These are phyloP conservation scores for Mycena leptocephala DNA, from an alignment of 768 basidiomycete genomes.

Conservation along the genomic window DNA sequence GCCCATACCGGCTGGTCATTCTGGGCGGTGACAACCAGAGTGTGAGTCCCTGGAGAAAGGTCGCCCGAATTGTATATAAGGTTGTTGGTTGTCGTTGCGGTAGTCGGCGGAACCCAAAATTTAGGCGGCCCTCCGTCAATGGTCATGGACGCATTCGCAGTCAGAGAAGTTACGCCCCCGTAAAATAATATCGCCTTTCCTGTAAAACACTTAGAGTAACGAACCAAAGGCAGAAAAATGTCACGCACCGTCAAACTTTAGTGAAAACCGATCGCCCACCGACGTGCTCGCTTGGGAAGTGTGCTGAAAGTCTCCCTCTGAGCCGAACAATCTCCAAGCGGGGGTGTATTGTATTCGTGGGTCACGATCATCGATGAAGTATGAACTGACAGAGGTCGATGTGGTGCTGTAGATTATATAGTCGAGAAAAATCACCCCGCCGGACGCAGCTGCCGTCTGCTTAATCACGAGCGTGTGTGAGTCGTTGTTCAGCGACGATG, in stretches of 20 bases:
- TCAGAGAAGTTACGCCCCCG: background rate
- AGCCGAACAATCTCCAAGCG: background rate
- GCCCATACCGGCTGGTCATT: conserved; percentile 1
- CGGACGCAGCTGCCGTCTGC: background rate
- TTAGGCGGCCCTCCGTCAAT: conserved; percentile 4
- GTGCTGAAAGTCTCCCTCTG: conserved; percentile 6
- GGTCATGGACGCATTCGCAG: background rate
- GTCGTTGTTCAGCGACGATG: background rate
- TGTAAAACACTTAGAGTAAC: background rate
- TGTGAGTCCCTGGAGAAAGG: background rate
- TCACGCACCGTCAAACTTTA: conserved; percentile 11
- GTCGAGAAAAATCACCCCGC: conserved; percentile 1
- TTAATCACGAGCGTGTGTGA: conserved; percentile 11
- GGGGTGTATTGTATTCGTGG: background rate
- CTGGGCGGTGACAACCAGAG: conserved; percentile 13
- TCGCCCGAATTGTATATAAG: conserved; percentile 4
- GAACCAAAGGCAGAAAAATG: background rate
- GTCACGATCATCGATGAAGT: conserved; percentile 21
- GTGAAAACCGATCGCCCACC: background rate
- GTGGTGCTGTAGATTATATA: conserved; percentile 19
- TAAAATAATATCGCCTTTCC: conserved; percentile 4
- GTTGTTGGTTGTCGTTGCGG: background rate
- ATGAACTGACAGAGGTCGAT: background rate
- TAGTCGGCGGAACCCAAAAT: background rate
- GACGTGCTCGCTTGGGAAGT: conserved; percentile 8